Evolutionary conservation across 805 yeast species (phyloP), one percentile per base, ranked within the genome.

Genomic region (Lipomyces starkeyi): DNA sequence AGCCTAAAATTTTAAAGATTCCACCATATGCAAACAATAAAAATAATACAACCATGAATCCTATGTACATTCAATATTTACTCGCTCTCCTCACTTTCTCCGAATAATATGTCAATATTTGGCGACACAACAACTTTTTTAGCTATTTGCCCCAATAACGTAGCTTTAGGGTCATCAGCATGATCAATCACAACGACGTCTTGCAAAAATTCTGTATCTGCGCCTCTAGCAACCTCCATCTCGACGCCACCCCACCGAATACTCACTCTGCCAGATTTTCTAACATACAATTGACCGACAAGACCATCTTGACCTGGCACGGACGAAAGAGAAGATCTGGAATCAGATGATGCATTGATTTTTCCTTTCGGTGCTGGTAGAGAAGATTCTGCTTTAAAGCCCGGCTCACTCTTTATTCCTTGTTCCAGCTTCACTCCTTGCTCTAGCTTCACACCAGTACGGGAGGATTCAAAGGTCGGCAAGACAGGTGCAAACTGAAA

Each of bases 261-360:
- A 2, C 96, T 83, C 25, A 92, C 77, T 76, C 86, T 91, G 2
- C 98, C 98, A 0, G 97, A 91, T 74, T 88, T 86, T 77, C 93
- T 97, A 58, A 88, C 82, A 64, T 94, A 85, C 43, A 94, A 75
- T 9, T 85, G 82, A 5, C 98, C 98, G 52, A 92, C 83, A 64
- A 82, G 82, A 1, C 97, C 97, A 53, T 80, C 78, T 0, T 74
- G 74, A n/a, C 22, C 49, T 4, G 2, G 56, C 49, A 20, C 43
- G 58, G 54, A 49, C 54, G 27, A 49, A 11, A 49, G 11, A n/a
- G 54, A 11, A n/a, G 22, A 11, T 11, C 54, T n/a, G 27, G 22
- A n/a, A 49, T 49, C 54, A n/a, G 54, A 49, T 20, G 5, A 14
- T 9, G 13, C 54, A 1, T 22, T 56, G 17, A 11, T 9, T 27